Base-by-base conservation (phyloP, 1,284 basidiomycete species). In the Bjerkandera adusta region DNA sequence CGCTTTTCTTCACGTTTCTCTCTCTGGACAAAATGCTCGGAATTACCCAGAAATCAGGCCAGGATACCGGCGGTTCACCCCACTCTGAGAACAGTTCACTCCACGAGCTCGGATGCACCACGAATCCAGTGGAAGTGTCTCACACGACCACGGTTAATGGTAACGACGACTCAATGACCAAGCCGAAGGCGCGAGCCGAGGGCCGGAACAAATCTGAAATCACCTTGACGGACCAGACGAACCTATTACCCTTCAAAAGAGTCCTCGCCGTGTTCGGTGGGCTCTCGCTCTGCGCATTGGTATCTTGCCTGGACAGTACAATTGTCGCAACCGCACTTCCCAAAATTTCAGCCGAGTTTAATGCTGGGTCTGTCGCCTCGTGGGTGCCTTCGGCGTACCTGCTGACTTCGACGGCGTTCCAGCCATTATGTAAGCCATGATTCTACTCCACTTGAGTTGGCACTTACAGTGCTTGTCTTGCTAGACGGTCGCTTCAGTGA, bases 301-400 rank as follows among this genome's bases (percentile, higher is more conserved):
- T 85, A 24, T 70, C 76, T 0, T 71, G 76, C 1, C 66, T 83
- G 1, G 82, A 85, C 54, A 79, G 79, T 5, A 79, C 80, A 5
- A 81, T 87, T 45, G 77, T 88, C 4, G 82, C 84, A 0, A 87
- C 85, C 0, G 79, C 84, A 2, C 66, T 89, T 10, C 83, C 85
- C 0, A 83, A 80, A 0, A 79, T 90, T 36, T 80, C 85, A 1
- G 58, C 75, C n/a, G 70, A 75, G 1, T 89, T 91, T 67, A 70
- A 82, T 47, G 78, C 81, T 0, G 84, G 86, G 0, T 74, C 82
- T 2, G 71, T 84, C 12, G 70, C 75, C 8, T 80, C 80, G 1
- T 90, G 85, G 85, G 84, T 90, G 0, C 82, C 81, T 0, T 79
- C 79, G 0, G 76, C 74, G 0, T 85, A 85, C 56, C 68, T 87